Base-by-base conservation (phyloP, 2,329 filamentous ascomycete species). In the Aspergillus carbonarius region DNA sequence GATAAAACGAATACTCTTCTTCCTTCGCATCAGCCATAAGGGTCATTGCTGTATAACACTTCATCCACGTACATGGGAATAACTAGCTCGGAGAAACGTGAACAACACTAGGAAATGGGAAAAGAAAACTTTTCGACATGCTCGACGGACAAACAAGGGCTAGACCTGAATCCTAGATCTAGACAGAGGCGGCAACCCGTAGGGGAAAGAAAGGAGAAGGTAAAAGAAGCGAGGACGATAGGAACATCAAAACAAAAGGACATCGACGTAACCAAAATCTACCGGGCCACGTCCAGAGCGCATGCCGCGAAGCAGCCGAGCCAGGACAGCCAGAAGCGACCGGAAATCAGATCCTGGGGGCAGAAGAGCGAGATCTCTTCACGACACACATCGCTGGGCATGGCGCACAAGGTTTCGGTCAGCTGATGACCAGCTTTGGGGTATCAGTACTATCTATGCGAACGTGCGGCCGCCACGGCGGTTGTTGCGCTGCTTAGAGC, bases 401-500 rank as follows among this genome's bases (percentile, higher is more conserved):
- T 42, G 56, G 37, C 50, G 60, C 51, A n/a, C n/a, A 57, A 60
- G 54, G 54, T 53, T 61, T 60, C 39, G 58, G 59, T 63, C 55
- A 40, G 58, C 52, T 58, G 62, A 64, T 60, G 58, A 60, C 61
- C 54, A 62, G 52, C 57, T 64, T 68, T 54, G 62, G 63, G 70
- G 69, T 73, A 74, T 74, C 70, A 66, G 56, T 23, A 23, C 23
- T 23, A 67, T 76, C 68, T 76, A 77, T 67, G 72, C 74, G 63
- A 76, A 70, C 58, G 71, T 72, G 66, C 76, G 71, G 59, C 73
- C 69, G 58, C 76, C 75, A 61, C 78, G 77, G 61, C 78, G 76
- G 67, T 74, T 77, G 69, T 71, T 78, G 67, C 77, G 76, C 66
- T 72, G 74, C 64, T 73, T 77, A 58, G 75, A 70, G 62, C 74